These are phyloP conservation scores for Pseudogymnoascus sp. DNA, from an alignment of 2,329 filamentous ascomycete species.

Conservation along the genomic window DNA sequence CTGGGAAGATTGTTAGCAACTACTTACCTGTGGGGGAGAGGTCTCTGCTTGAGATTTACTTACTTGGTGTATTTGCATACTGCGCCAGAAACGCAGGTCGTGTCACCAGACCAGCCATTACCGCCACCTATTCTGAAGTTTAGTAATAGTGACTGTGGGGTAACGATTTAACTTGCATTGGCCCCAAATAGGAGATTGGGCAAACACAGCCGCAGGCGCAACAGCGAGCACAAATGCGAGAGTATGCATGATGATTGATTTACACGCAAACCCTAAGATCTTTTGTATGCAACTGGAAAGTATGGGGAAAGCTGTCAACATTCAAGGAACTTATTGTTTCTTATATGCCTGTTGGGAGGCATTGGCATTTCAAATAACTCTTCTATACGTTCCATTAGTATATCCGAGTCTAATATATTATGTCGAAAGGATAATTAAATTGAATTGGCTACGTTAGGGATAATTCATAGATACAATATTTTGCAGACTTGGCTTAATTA, in stretches of 20 bases:
- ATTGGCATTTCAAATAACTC: background rate
- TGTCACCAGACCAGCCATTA: background rate
- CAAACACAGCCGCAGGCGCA: background rate
- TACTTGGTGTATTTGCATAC: background rate
- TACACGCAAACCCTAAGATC: background rate
- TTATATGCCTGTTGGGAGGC: background rate
- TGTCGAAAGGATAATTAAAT: background rate
- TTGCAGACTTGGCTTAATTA: background rate
- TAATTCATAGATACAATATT: background rate
- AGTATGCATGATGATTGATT: background rate
- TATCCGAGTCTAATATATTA: background rate
- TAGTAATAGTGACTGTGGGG: background rate
- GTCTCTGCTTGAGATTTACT: background rate
- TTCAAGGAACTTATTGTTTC: background rate
- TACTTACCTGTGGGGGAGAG: background rate
- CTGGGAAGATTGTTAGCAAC: background rate
- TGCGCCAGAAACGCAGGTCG: background rate
- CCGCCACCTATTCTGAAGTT: background rate
- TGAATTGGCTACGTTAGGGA: background rate
- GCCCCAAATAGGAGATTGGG: background rate
- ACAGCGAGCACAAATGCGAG: background rate
- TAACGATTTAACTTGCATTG: background rate
- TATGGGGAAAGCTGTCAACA: background rate
- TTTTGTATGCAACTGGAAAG: background rate
- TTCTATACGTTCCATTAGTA: background rate